These are phyloP conservation scores for Sporisorium exsertum DNA, from an alignment of 1,284 basidiomycete genomes.

Conservation along the genomic window DNA sequence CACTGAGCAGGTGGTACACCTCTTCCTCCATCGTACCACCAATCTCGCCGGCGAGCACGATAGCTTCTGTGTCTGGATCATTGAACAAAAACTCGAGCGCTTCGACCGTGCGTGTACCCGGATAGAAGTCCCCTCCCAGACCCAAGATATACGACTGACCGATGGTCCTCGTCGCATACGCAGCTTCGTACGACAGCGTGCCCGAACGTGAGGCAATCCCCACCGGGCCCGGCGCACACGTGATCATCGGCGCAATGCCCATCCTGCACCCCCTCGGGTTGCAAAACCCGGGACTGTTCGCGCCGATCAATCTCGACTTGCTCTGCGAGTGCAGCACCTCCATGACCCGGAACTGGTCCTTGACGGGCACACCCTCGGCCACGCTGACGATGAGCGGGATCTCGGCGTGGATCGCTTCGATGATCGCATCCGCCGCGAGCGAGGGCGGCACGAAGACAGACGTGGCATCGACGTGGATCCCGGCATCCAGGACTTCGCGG, in stretches of 20 bases:
- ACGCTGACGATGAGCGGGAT: slow-evolving; percentile 57
- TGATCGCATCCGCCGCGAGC: slow-evolving; percentile 54
- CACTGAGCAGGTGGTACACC: slow-evolving; percentile 40
- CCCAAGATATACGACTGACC: slow-evolving; percentile 59
- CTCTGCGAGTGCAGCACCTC: slow-evolving; percentile 50
- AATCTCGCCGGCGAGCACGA: slow-evolving; percentile 58
- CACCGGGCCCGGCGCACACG: slow-evolving; percentile 36
- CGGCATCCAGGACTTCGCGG: slow-evolving; percentile 33
- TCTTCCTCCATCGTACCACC: slow-evolving; percentile 64
- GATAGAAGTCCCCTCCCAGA: slow-evolving; percentile 60
- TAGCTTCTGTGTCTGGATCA: slow-evolving; percentile 33
- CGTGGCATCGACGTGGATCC: slow-evolving; percentile 43
- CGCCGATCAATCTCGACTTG: slow-evolving; percentile 51
- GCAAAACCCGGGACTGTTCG: slow-evolving; percentile 56
- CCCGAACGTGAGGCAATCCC: slow-evolving; percentile 57
- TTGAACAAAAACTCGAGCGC: slow-evolving; percentile 56
- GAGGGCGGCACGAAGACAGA: slow-evolving; percentile 59
- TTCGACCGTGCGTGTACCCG: slow-evolving; percentile 64
- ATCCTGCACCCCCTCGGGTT: slow-evolving; percentile 56
- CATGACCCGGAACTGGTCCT: slow-evolving; percentile 59
- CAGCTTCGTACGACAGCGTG: slow-evolving; percentile 64
- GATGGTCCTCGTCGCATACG: slow-evolving; percentile 38
- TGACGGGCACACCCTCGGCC: slow-evolving; percentile 56
- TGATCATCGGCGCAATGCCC: slow-evolving; percentile 53
- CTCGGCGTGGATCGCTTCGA: slow-evolving; percentile 59